A percentile compares a stretch with the other conserved stretches of the same genome.
These are phyloP conservation scores for Calocybe cyanea DNA, from an alignment of 768 basidiomycete genomes.

Conservation along the genomic window DNA sequence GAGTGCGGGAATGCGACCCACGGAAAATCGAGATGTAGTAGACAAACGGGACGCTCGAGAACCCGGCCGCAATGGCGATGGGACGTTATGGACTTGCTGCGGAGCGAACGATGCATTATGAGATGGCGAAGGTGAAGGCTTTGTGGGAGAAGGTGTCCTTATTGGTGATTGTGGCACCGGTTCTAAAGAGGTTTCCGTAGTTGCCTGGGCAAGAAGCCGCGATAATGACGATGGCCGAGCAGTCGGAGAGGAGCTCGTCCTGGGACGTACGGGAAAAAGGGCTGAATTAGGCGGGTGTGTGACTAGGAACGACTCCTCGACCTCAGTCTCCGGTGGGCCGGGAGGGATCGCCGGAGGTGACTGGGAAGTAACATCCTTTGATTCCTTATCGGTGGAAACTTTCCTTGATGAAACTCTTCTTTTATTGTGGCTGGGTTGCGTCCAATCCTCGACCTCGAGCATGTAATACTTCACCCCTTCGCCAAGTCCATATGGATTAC, in stretches of 20 bases:
- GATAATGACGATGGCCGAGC: constrained; percentile 79
- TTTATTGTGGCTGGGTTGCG: constrained; percentile 66
- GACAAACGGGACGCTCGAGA: constrained; percentile 72
- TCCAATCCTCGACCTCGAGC: constrained; percentile 94
- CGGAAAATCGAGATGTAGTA: constrained; percentile 65
- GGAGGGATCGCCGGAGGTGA: constrained; percentile 45
- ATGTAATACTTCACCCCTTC: constrained; percentile 92
- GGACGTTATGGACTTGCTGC: constrained; percentile 30
- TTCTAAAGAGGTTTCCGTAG: constrained; percentile 33
- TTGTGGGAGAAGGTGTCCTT: constrained; percentile 29
- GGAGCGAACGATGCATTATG: constrained; percentile 29
- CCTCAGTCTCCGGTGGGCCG: constrained; percentile 65
- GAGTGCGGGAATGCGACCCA: constrained; percentile 56
- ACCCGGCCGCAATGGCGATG: constrained; percentile 65
- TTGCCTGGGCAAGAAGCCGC: constrained; percentile 73
- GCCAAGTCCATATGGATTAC: constrained; percentile 86
- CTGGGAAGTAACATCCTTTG: constrained; percentile 30
- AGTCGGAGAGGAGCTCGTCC: constrained; percentile 63
- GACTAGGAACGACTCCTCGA: constrained; percentile 67
- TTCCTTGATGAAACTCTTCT: constrained; percentile 54
- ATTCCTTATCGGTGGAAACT: constrained; percentile 36
- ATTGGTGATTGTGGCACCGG: constrained; percentile 23
- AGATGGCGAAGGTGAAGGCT: constrained; percentile 32
- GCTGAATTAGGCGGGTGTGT: constrained; percentile 66
- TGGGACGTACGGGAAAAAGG: constrained; percentile 58